Evolutionary conservation across 805 yeast genomes (phyloP).

Genomic region (Starmerella gropengiesseri): DNA sequence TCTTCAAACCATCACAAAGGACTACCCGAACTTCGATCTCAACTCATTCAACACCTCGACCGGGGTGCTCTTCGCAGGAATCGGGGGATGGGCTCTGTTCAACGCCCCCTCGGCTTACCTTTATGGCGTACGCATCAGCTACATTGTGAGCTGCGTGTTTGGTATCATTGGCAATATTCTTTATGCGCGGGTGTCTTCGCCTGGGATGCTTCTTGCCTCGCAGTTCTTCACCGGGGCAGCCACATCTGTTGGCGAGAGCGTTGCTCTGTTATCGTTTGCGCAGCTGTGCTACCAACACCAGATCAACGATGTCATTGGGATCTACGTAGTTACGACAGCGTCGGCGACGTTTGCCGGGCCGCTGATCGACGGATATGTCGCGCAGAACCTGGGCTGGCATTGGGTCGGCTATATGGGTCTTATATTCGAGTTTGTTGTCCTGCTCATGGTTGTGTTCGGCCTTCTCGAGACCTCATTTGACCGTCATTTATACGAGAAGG

Average conservation of each 20-base stretch:
- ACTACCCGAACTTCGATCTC: conserved; percentile 48
- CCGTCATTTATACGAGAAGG: conserved; percentile 23
- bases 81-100: conserved; percentile 52
- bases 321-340: conserved; percentile 61
- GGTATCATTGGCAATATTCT: conserved; percentile 59
- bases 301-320: conserved; percentile 57
- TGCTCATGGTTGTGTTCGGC: conserved; percentile 43
- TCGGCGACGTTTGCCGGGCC: conserved; percentile 77
- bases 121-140: conserved; percentile 57
- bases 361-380: conserved; percentile 59
- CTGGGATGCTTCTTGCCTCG: conserved; percentile 55
- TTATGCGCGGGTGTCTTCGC: conserved; percentile 50
- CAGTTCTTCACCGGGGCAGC: conserved; percentile 66
- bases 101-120: conserved; percentile 58
- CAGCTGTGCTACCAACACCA: conserved; percentile 72
- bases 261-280: conserved; percentile 50
- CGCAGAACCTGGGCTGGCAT: conserved; percentile 47
- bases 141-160: conserved; percentile 45
- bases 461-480: conserved; percentile 57
- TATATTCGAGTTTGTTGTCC: conserved; percentile 48
- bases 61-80: conserved; percentile 59
- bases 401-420: conserved; percentile 68
- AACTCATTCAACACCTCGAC: conserved; percentile 68
- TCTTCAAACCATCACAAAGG: conserved; percentile 50
- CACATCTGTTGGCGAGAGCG: conserved; percentile 66